Percentiles rank a stretch among this genome's conserved stretches.
phyloP scores from a whole-genome alignment of 176 grass and related monocot genomes.

The Luzula sylvatica region DNA sequence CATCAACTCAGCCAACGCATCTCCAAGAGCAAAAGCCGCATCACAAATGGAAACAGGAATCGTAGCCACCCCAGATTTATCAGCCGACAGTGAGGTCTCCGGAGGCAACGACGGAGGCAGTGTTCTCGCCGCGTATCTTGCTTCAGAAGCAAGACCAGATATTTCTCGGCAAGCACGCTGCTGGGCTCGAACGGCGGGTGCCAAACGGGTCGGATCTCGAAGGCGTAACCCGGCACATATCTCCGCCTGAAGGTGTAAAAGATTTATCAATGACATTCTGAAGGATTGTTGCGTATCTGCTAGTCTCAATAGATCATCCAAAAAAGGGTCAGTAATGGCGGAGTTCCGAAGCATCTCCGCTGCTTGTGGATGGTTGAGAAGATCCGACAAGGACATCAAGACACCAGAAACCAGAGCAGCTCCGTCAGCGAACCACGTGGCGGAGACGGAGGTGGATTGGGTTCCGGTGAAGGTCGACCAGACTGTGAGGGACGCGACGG shows the following conservation, averaged over 20 bases:
- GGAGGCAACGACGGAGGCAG: not conserved
- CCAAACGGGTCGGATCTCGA: conserved; percentile 24
- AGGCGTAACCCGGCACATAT: conserved; percentile 36
- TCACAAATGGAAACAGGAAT: conserved; percentile 20
- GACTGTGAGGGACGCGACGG: conserved; percentile 39
- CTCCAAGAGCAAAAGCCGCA: conserved; percentile 9
- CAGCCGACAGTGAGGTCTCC: not conserved
- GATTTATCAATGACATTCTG: conserved; percentile 22
- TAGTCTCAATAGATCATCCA: conserved; percentile 48
- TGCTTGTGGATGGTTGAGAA: conserved; percentile 55
- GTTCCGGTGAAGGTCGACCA: conserved; percentile 5
- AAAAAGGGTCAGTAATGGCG: conserved; percentile 29
- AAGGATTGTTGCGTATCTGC: conserved; percentile 46
- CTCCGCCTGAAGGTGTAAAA: conserved; percentile 33
- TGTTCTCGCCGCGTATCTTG: conserved; percentile 26
- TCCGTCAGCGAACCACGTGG: not conserved
- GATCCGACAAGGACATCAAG: conserved; percentile 41
- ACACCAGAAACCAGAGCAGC: conserved; percentile 9
- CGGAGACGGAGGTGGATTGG: not conserved
- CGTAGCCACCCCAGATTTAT: not conserved
- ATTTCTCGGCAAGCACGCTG: conserved; percentile 26
- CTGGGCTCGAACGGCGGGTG: conserved; percentile 33
- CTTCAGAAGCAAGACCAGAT: conserved; percentile 23
- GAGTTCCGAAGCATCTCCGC: conserved; percentile 41
- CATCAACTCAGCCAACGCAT: not conserved